Evolutionary conservation across 2,329 filamentous ascomycete genomes (phyloP), one percentile per base, ranked within the genome.

Genomic region (Ilyonectria robusta): DNA sequence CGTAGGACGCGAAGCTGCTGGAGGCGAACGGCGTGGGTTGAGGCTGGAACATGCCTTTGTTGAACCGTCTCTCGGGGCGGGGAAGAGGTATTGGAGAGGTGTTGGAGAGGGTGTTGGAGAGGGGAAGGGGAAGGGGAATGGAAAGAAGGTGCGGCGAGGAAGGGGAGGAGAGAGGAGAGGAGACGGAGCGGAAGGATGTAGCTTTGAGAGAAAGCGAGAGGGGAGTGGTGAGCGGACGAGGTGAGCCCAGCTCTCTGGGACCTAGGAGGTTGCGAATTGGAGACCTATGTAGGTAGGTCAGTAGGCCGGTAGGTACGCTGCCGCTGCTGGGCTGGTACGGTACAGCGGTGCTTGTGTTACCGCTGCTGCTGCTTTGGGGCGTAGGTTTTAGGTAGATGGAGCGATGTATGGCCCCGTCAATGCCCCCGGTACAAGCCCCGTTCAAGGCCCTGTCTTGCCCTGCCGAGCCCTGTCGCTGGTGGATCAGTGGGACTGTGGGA

Each of bases 21-120:
- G 82, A 78, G 71, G 81, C 78, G 70, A 83, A 86, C 62, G 86
- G 82, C 60, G 84, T 85, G 61, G 85, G 81, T 72, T 87, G 84
- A 75, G 86, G 84, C 78, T 87, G 84, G 81, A 87, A 89, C 86
- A 88, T 89, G 78, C 80, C 83, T 75, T 75, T 64, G 56, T 48
- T 51, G 37, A 17, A 53, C 10, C 48, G 48, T 53, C 19, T 53
- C 31, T n/a, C 48, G 29, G 48, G 62, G 56, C 44, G 31, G 59
- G 42, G 46, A 29, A 50, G 56, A 48, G 59, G 65, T 62, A 55
- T 51, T 54, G 48, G 68, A 37, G 59, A 55, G 56, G 62, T 61
- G 57, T 42, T 51, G 57, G 51, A 47, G 59, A 66, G 56, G 68
- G 67, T 68, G 29, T 58, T 58, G 65, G 69, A 72, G 26, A 55